phyloP scores from a whole-genome alignment of 164 flowering plant genomes.

The Annona cherimola region DNA sequence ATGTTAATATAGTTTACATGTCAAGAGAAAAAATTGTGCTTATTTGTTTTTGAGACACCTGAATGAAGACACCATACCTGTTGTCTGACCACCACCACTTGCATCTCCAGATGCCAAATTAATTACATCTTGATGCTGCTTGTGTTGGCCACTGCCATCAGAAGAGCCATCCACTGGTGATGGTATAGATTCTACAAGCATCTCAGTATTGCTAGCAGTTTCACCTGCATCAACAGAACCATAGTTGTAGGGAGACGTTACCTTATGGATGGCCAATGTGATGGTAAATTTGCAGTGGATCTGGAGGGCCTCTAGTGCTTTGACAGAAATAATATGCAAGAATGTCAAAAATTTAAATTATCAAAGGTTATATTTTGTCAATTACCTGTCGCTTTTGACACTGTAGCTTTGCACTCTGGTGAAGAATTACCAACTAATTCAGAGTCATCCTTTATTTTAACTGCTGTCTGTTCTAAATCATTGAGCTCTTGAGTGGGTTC shows the following conservation, averaged over 20 bases:
- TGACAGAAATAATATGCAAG: not conserved
- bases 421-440: constrained; percentile 8
- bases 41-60: not conserved
- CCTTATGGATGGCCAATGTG: not conserved
- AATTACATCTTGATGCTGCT: constrained; percentile 13
- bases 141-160: constrained; percentile 8
- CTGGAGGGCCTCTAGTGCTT: not conserved
- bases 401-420: constrained; percentile 11
- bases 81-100: constrained; percentile 5
- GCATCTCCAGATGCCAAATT: constrained; percentile 7
- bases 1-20: not conserved
- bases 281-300: not conserved
- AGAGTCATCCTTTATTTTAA: constrained; percentile 13
- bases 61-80: constrained; percentile 15
- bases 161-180: constrained; percentile 13
- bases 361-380: not conserved
- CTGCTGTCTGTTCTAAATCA: constrained; percentile 16
- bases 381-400: constrained; percentile 10
- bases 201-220: constrained; percentile 5
- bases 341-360: not conserved
- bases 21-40: not conserved
- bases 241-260: not conserved
- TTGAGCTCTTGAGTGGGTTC: constrained; percentile 14
- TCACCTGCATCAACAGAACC: constrained; percentile 6
- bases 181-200: not conserved